Conservation (phyloP, 2,329 filamentous ascomycete species). For the Monosporascus sp. region DNA sequence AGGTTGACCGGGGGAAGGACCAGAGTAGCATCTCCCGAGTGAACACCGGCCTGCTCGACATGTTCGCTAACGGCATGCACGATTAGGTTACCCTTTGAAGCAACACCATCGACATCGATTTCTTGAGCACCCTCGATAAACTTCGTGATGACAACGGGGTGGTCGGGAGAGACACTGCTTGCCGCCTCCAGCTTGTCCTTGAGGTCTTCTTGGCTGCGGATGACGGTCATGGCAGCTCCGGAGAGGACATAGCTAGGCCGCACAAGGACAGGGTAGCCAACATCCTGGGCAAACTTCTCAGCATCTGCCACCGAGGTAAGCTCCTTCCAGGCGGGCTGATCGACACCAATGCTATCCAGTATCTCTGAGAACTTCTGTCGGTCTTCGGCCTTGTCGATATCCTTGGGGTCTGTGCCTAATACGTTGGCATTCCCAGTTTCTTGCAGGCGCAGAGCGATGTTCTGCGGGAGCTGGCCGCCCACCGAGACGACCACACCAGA, state of each 20-base stretch:
- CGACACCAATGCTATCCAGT: constrained; percentile 90
- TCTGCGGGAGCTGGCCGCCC: constrained; percentile 93
- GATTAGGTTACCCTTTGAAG: constrained; percentile 77
- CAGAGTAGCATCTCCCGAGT: constrained; percentile 94
- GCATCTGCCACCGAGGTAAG: constrained; percentile 84
- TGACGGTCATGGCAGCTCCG: constrained; percentile 97
- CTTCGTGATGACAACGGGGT: constrained; percentile 96
- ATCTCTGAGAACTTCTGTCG: constrained; percentile 98
- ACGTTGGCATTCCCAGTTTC: constrained; percentile 86
- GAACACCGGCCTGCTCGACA: constrained; percentile 93
- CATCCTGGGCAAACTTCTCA: constrained; percentile 76
- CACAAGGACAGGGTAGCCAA: constrained; percentile 91
- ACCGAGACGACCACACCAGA: constrained; percentile 91
- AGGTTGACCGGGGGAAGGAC: constrained; percentile 83
- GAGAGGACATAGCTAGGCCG: constrained; percentile 94
- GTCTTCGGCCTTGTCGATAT: constrained; percentile 98
- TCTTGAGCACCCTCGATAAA: constrained; percentile 97
- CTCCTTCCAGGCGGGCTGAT: constrained; percentile 98
- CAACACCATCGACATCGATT: constrained; percentile 94
- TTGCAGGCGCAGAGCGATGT: constrained; percentile 91
- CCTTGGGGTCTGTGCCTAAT: constrained; percentile 84
- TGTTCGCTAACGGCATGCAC: constrained; percentile 93
- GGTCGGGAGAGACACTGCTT: constrained; percentile 85
- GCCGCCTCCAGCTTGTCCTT: constrained; percentile 93
- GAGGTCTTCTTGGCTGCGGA: constrained; percentile 79